Percentiles rank a stretch among this genome's conserved stretches.
Conservation (phyloP, 129 eudicot species). For the carrot (Daucus carota) region DNA sequence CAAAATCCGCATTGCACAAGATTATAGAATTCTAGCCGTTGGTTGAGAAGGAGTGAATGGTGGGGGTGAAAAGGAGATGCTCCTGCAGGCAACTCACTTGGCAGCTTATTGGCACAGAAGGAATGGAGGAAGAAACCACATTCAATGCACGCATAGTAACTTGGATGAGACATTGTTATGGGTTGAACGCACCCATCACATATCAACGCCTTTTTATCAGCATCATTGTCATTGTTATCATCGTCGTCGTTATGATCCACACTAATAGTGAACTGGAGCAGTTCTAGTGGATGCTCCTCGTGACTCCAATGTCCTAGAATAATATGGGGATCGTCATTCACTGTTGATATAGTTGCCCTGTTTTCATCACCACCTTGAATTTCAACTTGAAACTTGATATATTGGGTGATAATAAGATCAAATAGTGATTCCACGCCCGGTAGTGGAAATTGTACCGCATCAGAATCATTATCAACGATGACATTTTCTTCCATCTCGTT, state of each 20-base stretch:
- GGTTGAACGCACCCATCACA: not conserved
- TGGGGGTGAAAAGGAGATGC: not conserved
- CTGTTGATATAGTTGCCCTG: not conserved
- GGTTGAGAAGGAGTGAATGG: not conserved
- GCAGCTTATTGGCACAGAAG: not conserved
- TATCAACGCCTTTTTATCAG: not conserved
- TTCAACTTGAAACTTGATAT: not conserved
- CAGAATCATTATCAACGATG: not conserved
- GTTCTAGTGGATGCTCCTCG: not conserved
- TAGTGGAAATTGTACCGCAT: not conserved
- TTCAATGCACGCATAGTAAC: not conserved
- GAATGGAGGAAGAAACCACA: not conserved
- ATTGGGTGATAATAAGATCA: not conserved
- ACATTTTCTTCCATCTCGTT: not conserved
- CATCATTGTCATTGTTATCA: too few relatives aligned
- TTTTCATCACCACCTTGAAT: not conserved
- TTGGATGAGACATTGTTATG: not conserved
- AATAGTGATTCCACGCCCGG: not conserved
- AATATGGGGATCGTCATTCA: not conserved
- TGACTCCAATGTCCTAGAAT: not conserved
- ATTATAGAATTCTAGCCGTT: not conserved
- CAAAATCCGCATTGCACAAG: too few relatives aligned
- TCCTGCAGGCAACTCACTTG: not conserved
- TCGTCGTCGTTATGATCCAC: not conserved
- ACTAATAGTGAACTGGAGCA: not conserved